phyloP scores from a whole-genome alignment of 106 monocot genomes.

The Amphibolis antarctica region DNA sequence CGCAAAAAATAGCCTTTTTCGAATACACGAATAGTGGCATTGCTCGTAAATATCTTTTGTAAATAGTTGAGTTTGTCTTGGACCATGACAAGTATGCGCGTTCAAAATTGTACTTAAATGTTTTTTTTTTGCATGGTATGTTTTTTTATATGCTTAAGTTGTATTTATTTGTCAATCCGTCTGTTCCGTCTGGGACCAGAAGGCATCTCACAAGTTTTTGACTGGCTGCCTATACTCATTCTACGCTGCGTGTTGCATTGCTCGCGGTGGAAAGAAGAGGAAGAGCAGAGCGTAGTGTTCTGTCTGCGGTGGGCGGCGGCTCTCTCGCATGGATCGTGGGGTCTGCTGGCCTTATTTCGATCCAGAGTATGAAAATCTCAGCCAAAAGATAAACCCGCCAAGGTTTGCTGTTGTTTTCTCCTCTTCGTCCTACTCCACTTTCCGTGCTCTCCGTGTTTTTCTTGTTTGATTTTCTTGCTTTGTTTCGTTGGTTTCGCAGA shows the following conservation, averaged over 20 bases:
- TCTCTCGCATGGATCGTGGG: constrained; percentile 14
- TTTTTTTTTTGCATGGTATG: too few species aligned
- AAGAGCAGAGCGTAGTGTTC: neutral
- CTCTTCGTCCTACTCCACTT: constrained; percentile 1
- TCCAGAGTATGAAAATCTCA: constrained; percentile 86
- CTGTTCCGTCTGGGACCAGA: neutral
- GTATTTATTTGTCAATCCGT: too few species aligned
- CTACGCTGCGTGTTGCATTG: too few species aligned
- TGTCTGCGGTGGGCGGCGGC: neutral
- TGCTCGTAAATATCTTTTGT: too few species aligned
- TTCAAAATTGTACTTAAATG: too few species aligned
- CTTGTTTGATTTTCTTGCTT: neutral
- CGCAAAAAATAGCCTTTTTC: too few species aligned
- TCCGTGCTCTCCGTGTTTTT: neutral
- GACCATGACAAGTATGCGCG: neutral
- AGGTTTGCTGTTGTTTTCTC: constrained; percentile 25
- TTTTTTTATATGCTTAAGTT: too few species aligned
- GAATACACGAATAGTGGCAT: too few species aligned
- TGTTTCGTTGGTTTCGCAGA: constrained; percentile 20
- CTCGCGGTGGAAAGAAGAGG: too few species aligned
- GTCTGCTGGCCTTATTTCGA: constrained; percentile 71
- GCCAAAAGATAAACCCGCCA: constrained; percentile 73
- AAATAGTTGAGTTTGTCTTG: too few species aligned
- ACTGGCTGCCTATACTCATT: too few species aligned
- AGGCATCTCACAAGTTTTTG: too few species aligned